Evolutionary conservation across 2,329 filamentous ascomycete genomes (phyloP), one percentile per base, ranked within the genome.

Genomic region (Ceratocystis cacaofunesta): DNA sequence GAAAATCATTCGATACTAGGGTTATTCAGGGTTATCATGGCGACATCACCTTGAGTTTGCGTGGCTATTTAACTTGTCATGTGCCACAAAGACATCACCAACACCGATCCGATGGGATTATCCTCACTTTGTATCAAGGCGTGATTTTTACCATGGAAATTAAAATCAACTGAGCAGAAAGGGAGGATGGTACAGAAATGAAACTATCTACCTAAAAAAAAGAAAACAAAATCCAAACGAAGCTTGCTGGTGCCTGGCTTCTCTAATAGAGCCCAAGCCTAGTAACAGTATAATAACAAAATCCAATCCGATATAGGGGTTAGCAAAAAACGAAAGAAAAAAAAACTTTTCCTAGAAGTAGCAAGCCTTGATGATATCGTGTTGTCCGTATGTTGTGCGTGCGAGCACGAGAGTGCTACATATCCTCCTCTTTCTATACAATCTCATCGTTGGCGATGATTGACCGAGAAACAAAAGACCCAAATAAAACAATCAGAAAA

Each of bases 341-440:
- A 32, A 58, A 58, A 58, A 58, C 28, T 32, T 41, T 41, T 41
- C 30, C 43, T 44, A 36, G n/a, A 55, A 48, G 28, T 48, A 32
- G 44, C 43, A 48, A 25, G 32, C 36, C 5, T 32, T 17, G 17
- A 19, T 63, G 4, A 22, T 44, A 15, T 32, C 62, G 41, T 55
- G 19, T 63, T 57, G 52, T 30, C 22, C 28, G 5, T 19, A 30
- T 28, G 22, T 32, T n/a, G 28, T 61, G 30, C 62, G 46, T 28
- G 46, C 43, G 25, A 50, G 44, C 61, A 28, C 22, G 41, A 36
- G 30, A 52, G 28, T 30, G 43, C 10, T 22, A 30, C 55, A 50
- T 30, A 28, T 50, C 55, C 55, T 61, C 63, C 63, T 65, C 63
- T 65, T 61, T 61, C 61, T 62, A 62, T 62, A 62, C 12, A 44